Conservation (phyloP, 2,329 filamentous ascomycete genomes). For the Coniella lustricola region DNA sequence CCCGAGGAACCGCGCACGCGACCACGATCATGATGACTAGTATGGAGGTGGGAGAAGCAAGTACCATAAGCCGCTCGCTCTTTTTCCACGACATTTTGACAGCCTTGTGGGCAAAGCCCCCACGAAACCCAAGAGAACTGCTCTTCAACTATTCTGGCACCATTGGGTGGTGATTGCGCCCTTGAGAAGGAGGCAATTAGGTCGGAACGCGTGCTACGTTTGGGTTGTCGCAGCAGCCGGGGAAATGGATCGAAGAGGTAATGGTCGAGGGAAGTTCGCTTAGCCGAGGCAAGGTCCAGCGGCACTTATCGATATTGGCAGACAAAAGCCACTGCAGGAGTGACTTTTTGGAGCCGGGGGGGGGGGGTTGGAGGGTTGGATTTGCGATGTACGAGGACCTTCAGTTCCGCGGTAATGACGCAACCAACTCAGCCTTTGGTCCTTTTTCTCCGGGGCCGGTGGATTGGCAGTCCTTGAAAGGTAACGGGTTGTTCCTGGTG, state of each 20-base stretch:
- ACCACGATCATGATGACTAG: not conserved
- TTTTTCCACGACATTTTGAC: conserved; percentile 86
- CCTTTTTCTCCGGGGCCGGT: not conserved
- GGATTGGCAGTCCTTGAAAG: no score
- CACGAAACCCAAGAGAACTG: conserved; percentile 13
- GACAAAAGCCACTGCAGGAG: not conserved
- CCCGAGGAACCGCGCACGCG: not conserved
- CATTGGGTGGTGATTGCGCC: conserved; percentile 9
- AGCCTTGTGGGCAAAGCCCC: conserved; percentile 17
- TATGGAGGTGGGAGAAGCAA: not conserved
- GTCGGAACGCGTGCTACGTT: not conserved
- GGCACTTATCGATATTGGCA: conserved; percentile 14
- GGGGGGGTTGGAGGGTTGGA: not conserved
- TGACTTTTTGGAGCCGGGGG: not conserved
- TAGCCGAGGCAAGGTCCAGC: conserved; percentile 14
- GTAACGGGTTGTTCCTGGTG: no score
- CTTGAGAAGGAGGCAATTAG: not conserved
- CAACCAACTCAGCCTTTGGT: not conserved
- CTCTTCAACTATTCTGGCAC: conserved; percentile 11
- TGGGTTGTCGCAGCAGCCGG: not conserved
- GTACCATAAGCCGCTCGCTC: conserved; percentile 72
- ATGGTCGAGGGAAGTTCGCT: conserved; percentile 1
- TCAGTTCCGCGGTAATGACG: not conserved
- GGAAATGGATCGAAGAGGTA: not conserved
- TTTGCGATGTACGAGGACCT: not conserved